Evolutionary conservation across 2,329 filamentous ascomycete genomes (phyloP).

Genomic region (Beauveria caledonica): DNA sequence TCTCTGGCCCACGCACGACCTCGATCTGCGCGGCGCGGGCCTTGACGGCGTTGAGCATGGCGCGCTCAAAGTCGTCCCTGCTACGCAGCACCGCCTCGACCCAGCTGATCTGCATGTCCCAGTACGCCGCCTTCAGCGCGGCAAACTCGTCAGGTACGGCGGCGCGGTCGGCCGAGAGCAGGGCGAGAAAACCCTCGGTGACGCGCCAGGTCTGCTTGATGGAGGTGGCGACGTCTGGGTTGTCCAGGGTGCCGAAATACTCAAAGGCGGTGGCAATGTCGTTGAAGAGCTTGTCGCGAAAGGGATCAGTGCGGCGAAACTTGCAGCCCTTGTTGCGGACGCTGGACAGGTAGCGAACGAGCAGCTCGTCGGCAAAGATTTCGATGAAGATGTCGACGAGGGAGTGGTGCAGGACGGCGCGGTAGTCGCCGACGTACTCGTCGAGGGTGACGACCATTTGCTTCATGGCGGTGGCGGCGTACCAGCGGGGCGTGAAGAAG

Average conservation of each 20-base stretch:
- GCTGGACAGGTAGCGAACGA: constrained; percentile 73
- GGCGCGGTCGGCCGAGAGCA: constrained; percentile 71
- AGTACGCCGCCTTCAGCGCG: constrained; percentile 76
- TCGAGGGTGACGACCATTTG: constrained; percentile 92
- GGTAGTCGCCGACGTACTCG: constrained; percentile 88
- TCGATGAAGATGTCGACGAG: constrained; percentile 88
- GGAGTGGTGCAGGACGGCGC: constrained; percentile 73
- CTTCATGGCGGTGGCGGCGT: constrained; percentile 76
- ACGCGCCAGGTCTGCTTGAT: constrained; percentile 93
- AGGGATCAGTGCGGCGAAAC: constrained; percentile 79
- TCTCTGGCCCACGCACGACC: constrained; percentile 73
- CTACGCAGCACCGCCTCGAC: constrained; percentile 83
- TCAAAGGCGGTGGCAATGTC: constrained; percentile 86
- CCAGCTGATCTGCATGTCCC: constrained; percentile 93
- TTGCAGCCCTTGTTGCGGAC: constrained; percentile 87
- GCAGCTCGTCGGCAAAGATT: constrained; percentile 84
- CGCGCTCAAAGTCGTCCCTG: constrained; percentile 88
- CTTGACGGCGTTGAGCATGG: constrained; percentile 84
- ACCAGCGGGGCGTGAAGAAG: constrained; percentile 91
- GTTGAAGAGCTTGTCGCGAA: constrained; percentile 87
- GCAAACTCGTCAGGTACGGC: constrained; percentile 71
- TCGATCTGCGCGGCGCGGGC: constrained; percentile 77
- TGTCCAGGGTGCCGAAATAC: constrained; percentile 69
- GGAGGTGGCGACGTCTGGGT: constrained; percentile 52
- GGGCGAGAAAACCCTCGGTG: constrained; percentile 71